Conservation (phyloP, 176 grass and related monocot species). For the Cenchrus purpureus region DNA sequence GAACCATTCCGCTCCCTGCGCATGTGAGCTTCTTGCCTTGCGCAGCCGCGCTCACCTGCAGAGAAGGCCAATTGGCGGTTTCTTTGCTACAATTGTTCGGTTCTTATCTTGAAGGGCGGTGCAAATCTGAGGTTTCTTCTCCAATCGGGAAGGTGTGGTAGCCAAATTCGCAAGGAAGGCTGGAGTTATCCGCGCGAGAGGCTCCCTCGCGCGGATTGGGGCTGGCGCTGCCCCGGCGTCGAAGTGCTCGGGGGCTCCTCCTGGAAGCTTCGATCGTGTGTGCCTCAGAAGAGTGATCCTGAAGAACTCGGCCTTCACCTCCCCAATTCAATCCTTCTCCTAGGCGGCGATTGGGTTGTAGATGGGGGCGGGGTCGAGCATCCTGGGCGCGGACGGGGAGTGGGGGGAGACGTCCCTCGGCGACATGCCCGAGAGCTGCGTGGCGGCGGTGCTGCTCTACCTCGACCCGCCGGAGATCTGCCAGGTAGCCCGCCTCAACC, state of each 20-base stretch:
- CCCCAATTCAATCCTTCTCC: conserved; percentile 14
- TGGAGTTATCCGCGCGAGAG: conserved; percentile 13
- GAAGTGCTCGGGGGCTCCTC: neutral
- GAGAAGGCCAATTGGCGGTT: conserved; percentile 23
- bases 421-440: conserved; percentile 95
- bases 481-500: conserved; percentile 68
- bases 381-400: conserved; percentile 56
- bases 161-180: conserved; percentile 18
- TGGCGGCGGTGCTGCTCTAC: conserved; percentile 74
- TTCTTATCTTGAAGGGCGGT: conserved; percentile 26
- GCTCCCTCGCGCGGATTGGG: neutral
- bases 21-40: conserved; percentile 14
- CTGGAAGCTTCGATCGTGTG: conserved; percentile 27
- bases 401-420: conserved; percentile 70
- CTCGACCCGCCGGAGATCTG: conserved; percentile 94
- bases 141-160: neutral
- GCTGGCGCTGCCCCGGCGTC: neutral
- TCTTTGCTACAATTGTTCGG: conserved; percentile 22
- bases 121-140: conserved; percentile 36
- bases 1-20: neutral
- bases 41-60: neutral
- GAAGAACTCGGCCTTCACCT: neutral
- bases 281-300: neutral
- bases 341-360: conserved; percentile 18
- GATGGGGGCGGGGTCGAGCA: conserved; percentile 85